Conservation (phyloP, 1,139 yeast genomes). For the Debaryomycetaceae sp. region DNA sequence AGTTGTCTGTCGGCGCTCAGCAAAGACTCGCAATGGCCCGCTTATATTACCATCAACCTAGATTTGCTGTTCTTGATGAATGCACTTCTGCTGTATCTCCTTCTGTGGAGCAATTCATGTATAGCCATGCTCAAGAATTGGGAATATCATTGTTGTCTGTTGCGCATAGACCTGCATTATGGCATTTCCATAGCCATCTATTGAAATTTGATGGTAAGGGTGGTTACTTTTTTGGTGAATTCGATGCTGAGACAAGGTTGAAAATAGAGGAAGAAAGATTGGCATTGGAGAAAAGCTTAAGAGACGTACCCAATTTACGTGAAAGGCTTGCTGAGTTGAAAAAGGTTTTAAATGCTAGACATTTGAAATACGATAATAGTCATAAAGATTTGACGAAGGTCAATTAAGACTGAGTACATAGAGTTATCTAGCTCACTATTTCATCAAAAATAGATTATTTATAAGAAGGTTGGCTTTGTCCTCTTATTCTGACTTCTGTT, state of each 20-base stretch:
- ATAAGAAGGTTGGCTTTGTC: too few species aligned
- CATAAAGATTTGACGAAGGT: constrained; percentile 5
- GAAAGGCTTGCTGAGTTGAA: constrained; percentile 59
- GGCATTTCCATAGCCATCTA: constrained; percentile 86
- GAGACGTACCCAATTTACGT: constrained; percentile 64
- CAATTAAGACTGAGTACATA: not conserved
- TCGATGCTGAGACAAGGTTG: constrained; percentile 67
- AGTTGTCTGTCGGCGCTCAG: constrained; percentile 86
- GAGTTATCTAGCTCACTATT: too few species aligned
- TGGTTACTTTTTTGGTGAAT: constrained; percentile 62
- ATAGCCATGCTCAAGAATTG: constrained; percentile 72
- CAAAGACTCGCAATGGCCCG: constrained; percentile 94
- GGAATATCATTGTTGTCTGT: constrained; percentile 86
- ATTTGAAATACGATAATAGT: constrained; percentile 21
- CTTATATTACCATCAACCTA: constrained; percentile 84
- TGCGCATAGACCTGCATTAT: constrained; percentile 86
- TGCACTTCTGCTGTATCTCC: constrained; percentile 94
- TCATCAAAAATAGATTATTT: too few species aligned
- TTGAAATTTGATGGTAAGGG: constrained; percentile 86
- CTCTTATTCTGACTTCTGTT: too few species aligned
- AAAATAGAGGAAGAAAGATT: constrained; percentile 70
- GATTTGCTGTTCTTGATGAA: constrained; percentile 91
- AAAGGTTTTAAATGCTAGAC: constrained; percentile 48
- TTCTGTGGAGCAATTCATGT: constrained; percentile 88
- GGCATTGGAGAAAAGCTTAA: constrained; percentile 57